Evolutionary conservation across 2,329 filamentous ascomycete species (phyloP), one percentile per base, ranked within the genome.

Genomic region (Macrophomina tecta): DNA sequence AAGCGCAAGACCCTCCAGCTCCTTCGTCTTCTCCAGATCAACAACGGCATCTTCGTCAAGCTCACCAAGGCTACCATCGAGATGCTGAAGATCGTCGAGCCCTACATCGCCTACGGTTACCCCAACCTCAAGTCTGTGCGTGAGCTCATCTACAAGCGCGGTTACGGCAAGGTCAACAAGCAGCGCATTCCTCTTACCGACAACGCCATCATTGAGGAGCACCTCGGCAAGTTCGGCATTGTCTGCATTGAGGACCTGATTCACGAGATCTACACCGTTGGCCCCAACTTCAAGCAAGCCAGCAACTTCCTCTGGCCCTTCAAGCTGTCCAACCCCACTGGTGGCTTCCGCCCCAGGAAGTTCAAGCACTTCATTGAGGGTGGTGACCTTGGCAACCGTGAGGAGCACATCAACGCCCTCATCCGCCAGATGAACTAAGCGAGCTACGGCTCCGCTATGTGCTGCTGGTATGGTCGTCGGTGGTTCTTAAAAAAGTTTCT

Each of bases 271-370:
- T 94, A 89, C 89, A 97, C 94, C 68, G 95, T 98, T 74, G 94
- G 95, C 81, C 94, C 94, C 87, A 98, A 98, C 90, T 83, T 84
- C 91, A 98, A 97, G 91, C 94, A 97, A 87, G 93, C 92, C 78
- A 89, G 90, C 86, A 99, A 98, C 91, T 98, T 98, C 90, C 86
- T 98, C 75, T 99, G 95, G 95, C 95, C 95, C 81, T 99, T 99
- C 90, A 98, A 99, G 91, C 91, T 99, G 75, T 93, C 89, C 89
- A 97, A 97, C 90, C 95, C 95, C 80, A 98, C 86, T 76, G 95
- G 95, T 82, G 94, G 95, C 73, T 99, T 98, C 93, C 91, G 91
- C 76, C 84, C 91, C 77, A 89, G 95, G 85, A 99, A 98, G 88
- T 98, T 98, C 90, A 95, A 93, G 88, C 94, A 98, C 87, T 98